Base-by-base conservation (phyloP, 2,329 filamentous ascomycete species). In the Botrytis galanthina region DNA sequence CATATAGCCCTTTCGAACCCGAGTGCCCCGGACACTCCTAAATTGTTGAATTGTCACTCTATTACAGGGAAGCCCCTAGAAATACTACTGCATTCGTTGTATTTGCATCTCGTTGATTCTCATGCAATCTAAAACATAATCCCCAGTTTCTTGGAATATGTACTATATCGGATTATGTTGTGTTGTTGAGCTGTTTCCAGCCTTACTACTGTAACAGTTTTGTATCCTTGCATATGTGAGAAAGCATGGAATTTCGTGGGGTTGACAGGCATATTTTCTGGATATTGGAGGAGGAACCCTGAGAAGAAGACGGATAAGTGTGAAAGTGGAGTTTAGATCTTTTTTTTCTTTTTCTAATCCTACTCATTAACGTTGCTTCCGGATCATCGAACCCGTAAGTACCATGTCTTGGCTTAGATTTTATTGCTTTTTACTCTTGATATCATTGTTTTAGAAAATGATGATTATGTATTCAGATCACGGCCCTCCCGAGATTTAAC, bases 131-230 rank as follows among this genome's bases (percentile, higher is more conserved):
- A 35, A 51, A 64, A n/a, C 44, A 61, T 4, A 42, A 35, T 69
- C 71, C 63, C 63, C 63, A 57, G 29, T 59, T 68, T 42, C 48
- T 48, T 68, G 54, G 54, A 35, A 37, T 37, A 70, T 70, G n/a
- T 46, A 46, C 16, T 46, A 22, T 46, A n/a, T 68, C 48, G 66
- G 66, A 68, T 68, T 57, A 69, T 69, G 66, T 59, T 32, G 66
- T 69, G 66, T 69, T 57, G 63, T 60, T 60, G 63, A 68, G 63
- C 63, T 68, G 71, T 68, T 72, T 60, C 71, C 71, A 72, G 71
- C 71, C 71, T 69, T 69, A 72, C 63, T 72, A 69, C 70, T 68
- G 70, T 42, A 60, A 54, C 29, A 48, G 39, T 39, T 29, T 32
- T 57, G 35, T 68, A 72, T 60, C 71, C 71, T 72, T 68, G 63